Evolutionary conservation across 192 early-diverging fungal genomes (phyloP), one percentile per base, ranked within the genome.

Genomic region (Backusella australiensis): DNA sequence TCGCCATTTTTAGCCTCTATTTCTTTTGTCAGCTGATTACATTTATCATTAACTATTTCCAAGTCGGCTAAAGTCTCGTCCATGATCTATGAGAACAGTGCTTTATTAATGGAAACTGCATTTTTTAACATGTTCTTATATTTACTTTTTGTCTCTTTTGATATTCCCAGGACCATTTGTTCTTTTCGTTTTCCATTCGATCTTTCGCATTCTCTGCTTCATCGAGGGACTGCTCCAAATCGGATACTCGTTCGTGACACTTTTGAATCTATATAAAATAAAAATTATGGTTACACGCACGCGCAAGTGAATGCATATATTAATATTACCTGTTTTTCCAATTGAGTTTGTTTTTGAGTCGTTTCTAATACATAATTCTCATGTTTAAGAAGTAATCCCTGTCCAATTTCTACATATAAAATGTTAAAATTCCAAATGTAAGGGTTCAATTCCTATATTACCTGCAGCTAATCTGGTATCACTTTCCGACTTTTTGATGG

Each of bases 401-500:
- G 85, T 26, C 85, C 85, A 69, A 86, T 77, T 75, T 86, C 85
- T 86, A 46, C 39, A 72, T 41, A 75, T 59, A 42, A 38, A 52
- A 44, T 17, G 42, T 44, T 14, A 44, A 17, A 39, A 39, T 39
- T 39, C 11, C 38, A 39, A 39, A 39, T 39, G 38, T 39, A 39
- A 11, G 8, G 7, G 38, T 11, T 11, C 11, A 11, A 39, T 39
- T 39, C 38, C 38, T 39, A 44, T 56, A 21, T 69, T 70, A 86
- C 85, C 85, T 75, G 80, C 83, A 73, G 85, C 85, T 34, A 86
- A 69, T 29, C 85, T 63, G 23, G 80, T 72, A 34, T 84, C 78
- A 15, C 68, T 63, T 78, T 86, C 85, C 11, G 82, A 34, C 65
- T 81, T 82, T 38, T 52, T 46, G 23, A 79, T 79, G 12, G 72